Evolutionary conservation across 495 filamentous ascomycete genomes (phyloP).

Genomic region (Chaetomium tenue): DNA sequence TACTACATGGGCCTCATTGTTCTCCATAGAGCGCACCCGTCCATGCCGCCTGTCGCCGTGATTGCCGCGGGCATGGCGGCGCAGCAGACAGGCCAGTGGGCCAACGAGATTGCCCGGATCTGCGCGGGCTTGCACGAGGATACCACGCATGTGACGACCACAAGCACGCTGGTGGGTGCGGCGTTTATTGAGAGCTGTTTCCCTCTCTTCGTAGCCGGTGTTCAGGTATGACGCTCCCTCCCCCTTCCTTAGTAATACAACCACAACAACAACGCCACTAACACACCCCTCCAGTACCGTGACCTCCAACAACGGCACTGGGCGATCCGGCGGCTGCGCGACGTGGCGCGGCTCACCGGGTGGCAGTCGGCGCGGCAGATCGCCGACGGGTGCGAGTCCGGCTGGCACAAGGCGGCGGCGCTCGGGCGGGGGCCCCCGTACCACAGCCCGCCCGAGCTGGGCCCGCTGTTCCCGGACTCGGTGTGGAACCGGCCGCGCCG

Average conservation of each 20-base stretch:
- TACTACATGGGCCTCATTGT: conserved; percentile 81
- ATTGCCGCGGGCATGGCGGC: conserved; percentile 73
- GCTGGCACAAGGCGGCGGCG: conserved; percentile 71
- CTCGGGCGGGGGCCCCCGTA: conserved; percentile 76
- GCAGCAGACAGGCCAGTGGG: conserved; percentile 62
- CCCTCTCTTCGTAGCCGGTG: conserved; percentile 78
- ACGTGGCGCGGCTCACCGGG: conserved; percentile 77
- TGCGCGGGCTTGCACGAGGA: conserved; percentile 74
- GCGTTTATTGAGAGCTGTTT: conserved; percentile 77
- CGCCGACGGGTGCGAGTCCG: conserved; percentile 75
- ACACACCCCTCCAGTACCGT: conserved; percentile 56
- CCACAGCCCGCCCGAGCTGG: conserved; percentile 46
- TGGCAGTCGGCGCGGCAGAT: conserved; percentile 82
- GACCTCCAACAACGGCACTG: conserved; percentile 69
- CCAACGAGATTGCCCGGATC: conserved; percentile 76
- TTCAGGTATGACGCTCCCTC: conserved; percentile 51
- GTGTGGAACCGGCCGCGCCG: conserved; percentile 44
- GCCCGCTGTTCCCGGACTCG: conserved; percentile 34
- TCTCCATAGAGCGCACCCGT: conserved; percentile 73
- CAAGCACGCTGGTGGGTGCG: conserved; percentile 78
- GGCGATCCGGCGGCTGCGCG: conserved; percentile 67
- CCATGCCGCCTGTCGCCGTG: conserved; percentile 91
- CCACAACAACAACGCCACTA: not conserved
- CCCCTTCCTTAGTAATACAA: not conserved
- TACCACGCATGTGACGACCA: conserved; percentile 52